Evolutionary conservation across 768 basidiomycete genomes (phyloP).

Genomic region (Sistotremastrum suecicum): DNA sequence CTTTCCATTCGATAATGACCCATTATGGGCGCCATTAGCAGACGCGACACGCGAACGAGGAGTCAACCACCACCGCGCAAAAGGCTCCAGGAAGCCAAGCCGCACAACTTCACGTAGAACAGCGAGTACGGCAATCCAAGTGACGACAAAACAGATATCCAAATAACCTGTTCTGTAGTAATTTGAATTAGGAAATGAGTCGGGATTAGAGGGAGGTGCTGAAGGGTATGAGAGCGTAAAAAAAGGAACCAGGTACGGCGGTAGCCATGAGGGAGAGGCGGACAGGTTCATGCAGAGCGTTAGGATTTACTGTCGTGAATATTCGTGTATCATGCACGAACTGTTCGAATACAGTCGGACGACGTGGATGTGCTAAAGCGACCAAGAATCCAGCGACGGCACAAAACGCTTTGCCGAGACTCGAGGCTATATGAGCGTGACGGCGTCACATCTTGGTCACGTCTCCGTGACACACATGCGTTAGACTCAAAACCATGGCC

Average conservation of each 20-base stretch:
- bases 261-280: slow-evolving; percentile 27
- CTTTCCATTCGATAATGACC: neutral
- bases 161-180: slow-evolving; percentile 63
- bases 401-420: neutral
- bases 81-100: slow-evolving; percentile 61
- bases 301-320: neutral
- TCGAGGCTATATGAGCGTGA: neutral
- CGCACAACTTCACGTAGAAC: slow-evolving; percentile 68
- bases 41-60: slow-evolving; percentile 16
- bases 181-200: slow-evolving; percentile 56
- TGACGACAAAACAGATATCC: slow-evolving; percentile 68
- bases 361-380: too few relatives aligned
- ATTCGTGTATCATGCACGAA: neutral
- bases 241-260: slow-evolving; percentile 49
- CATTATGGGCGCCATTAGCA: slow-evolving; percentile 6
- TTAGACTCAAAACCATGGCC: slow-evolving; percentile 13
- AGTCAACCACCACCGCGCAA: slow-evolving; percentile 64
- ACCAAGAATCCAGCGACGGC: too few relatives aligned
- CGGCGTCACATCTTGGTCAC: neutral
- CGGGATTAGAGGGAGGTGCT: slow-evolving; percentile 36
- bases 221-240: slow-evolving; percentile 61
- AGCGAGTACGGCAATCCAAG: slow-evolving; percentile 82
- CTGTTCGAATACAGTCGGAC: too few relatives aligned
- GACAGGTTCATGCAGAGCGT: slow-evolving; percentile 21
- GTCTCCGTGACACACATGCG: neutral